Percentiles rank a stretch among this genome's conserved stretches.
These are phyloP conservation scores for Coemansia interrupta DNA, from an alignment of 192 early-diverging fungal species.

Conservation along the genomic window DNA sequence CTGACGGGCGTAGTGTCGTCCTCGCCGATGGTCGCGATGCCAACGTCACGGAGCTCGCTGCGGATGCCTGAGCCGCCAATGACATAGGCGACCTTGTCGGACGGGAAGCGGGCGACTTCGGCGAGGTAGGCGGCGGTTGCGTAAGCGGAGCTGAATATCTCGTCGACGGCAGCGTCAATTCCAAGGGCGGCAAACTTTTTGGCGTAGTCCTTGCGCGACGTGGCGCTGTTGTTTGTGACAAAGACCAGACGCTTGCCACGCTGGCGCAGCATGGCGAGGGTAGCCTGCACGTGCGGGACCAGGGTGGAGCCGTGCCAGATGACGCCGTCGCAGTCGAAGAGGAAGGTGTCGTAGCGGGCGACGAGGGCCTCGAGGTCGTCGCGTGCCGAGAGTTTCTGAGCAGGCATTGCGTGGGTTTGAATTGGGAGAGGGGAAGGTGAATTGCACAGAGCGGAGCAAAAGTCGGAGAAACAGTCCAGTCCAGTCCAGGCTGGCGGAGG, in stretches of 20 bases:
- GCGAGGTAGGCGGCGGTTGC: conserved; percentile 90
- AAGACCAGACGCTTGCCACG: conserved; percentile 89
- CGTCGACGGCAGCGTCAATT: conserved; percentile 74
- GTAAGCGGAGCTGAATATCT: conserved; percentile 91
- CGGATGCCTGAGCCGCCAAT: conserved; percentile 84
- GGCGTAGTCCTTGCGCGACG: conserved; percentile 74
- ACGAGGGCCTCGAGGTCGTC: conserved; percentile 59
- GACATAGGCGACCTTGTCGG: conserved; percentile 86
- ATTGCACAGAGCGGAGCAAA: background rate
- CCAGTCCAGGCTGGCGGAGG: no score
- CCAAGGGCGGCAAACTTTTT: conserved; percentile 80
- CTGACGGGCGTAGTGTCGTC: conserved; percentile 54
- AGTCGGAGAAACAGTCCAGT: no score
- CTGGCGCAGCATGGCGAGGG: conserved; percentile 68
- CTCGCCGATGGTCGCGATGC: conserved; percentile 62
- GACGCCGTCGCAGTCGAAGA: conserved; percentile 99
- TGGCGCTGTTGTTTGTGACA: conserved; percentile 96
- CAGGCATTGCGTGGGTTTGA: conserved; percentile 14
- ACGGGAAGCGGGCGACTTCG: conserved; percentile 77
- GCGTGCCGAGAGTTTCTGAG: conserved; percentile 16
- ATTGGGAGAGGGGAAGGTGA: background rate
- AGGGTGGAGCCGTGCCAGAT: conserved; percentile 79
- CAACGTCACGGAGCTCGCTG: conserved; percentile 78
- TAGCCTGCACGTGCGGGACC: conserved; percentile 65
- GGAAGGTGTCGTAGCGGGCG: conserved; percentile 83